Evolutionary conservation across 768 basidiomycete species (phyloP).

Genomic region (Lyophyllum decastes): DNA sequence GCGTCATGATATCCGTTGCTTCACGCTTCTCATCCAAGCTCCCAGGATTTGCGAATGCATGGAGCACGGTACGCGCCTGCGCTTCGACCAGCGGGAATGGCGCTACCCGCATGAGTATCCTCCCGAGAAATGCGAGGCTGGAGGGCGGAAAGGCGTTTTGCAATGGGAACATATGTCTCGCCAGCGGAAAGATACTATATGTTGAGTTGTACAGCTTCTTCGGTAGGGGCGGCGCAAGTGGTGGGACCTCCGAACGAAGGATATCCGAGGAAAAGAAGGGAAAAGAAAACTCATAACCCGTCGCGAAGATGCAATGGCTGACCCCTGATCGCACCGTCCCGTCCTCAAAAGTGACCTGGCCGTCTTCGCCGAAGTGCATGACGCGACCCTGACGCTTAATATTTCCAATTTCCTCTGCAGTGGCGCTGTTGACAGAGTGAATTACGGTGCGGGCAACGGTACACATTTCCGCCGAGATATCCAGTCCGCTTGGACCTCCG

Average conservation of each 20-base stretch:
- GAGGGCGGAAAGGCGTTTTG: conserved; percentile 42
- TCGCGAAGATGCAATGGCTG: conserved; percentile 71
- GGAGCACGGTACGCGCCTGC: conserved; percentile 67
- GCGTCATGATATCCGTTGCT: conserved; percentile 46
- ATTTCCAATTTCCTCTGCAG: conserved; percentile 30
- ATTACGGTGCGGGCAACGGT: conserved; percentile 46
- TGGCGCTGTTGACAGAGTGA: conserved; percentile 49
- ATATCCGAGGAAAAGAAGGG: conserved; percentile 54
- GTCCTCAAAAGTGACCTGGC: conserved; percentile 60
- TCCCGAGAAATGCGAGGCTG: conserved; percentile 67
- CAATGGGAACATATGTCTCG: conserved; percentile 69
- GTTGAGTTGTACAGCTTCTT: conserved; percentile 61
- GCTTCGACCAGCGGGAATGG: conserved; percentile 81
- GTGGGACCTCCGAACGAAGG: conserved; percentile 36
- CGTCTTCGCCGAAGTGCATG: conserved; percentile 39
- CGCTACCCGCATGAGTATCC: conserved; percentile 55
- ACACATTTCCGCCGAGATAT: conserved; percentile 64
- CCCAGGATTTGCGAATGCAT: conserved; percentile 53
- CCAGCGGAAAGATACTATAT: conserved; percentile 70
- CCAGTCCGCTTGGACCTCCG: conserved; percentile 66
- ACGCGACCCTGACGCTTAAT: conserved; percentile 45
- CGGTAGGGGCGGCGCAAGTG: conserved; percentile 52
- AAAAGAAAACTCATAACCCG: conserved; percentile 68
- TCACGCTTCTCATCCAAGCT: conserved; percentile 52
- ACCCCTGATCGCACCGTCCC: conserved; percentile 54